Percentiles rank a stretch among this genome's conserved stretches.
Conservation (phyloP, 2,329 filamentous ascomycete species). For the Pseudogymnoascus sp. region DNA sequence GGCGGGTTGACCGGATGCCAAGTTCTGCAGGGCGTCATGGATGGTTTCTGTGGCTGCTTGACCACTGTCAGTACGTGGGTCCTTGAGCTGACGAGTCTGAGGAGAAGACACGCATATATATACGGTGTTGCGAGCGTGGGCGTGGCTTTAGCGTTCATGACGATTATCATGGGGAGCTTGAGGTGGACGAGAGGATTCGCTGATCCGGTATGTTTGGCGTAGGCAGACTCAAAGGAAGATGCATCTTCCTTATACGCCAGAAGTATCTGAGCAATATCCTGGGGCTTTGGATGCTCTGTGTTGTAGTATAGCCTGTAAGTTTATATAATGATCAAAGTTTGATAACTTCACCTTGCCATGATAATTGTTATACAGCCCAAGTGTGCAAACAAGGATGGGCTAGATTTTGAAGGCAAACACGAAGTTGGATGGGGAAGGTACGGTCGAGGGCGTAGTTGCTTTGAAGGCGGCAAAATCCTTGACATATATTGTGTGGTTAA, state of each 20-base stretch:
- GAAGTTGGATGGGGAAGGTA: background rate
- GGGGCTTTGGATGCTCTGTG: background rate
- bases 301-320: background rate
- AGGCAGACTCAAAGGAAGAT: background rate
- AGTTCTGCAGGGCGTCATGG: conserved; percentile 58
- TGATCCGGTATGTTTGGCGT: conserved; percentile 19
- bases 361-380: background rate
- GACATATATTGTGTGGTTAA: background rate
- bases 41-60: conserved; percentile 61
- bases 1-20: conserved; percentile 56
- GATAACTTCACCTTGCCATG: background rate
- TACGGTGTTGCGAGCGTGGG: conserved; percentile 60
- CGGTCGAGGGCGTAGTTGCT: background rate
- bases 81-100: conserved; percentile 48
- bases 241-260: no score
- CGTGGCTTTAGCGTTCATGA: conserved; percentile 50
- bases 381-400: background rate
- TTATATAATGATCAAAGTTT: background rate
- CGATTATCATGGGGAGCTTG: conserved; percentile 69
- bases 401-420: background rate
- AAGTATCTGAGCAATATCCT: background rate
- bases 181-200: conserved; percentile 58
- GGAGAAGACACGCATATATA: conserved; percentile 54
- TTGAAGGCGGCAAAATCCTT: background rate
- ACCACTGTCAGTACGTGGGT: conserved; percentile 65